Base-by-base conservation (phyloP, 352 stramenopile genomes). In the Pythium brassicae region DNA sequence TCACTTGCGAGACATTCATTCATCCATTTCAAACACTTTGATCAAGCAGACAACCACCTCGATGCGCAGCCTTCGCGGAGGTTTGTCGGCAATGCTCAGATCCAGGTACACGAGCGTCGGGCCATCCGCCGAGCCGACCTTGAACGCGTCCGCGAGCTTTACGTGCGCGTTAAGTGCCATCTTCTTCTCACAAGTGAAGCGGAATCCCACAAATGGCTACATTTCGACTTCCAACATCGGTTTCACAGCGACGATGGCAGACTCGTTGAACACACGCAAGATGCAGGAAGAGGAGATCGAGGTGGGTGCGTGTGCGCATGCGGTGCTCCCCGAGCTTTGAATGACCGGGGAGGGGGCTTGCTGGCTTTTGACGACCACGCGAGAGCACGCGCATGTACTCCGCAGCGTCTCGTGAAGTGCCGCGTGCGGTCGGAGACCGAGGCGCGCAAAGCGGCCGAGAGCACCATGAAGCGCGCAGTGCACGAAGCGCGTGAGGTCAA, bases 371-470 rank as follows among this genome's bases (percentile, higher is more conserved):
- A 37, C 32, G 32, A 37, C 32, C 32, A 37, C 32, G 46, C 8
- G 23, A 11, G 27, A 47, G 39, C 25, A 8, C 5, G 34, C 25
- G 17, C 23, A 17, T 34, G 46, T 39, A 42, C 27, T 53, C 14
- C 9, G 23, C 54, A 90, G 80, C 69, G 76, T 27, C 71, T 91
- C 34, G 81, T 89, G 23, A 91, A 91, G 69, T 91, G 78, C 63
- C 81, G 81, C 15, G 53, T 89, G 17, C 76, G 81, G 10, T 91
- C 81, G 29, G 81, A 91, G 65, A 76, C 84, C 12, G 78, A 91
- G 52, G 78, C 76, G 22, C 74, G 81, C 22, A 91, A 89, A 56
- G 78, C 81, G 1, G 73, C 69, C 1, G 78, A 91, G 51, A 80
- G 65, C 27, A 87, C 76, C 22, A 89, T 87, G 81, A 89, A 87